Evolutionary conservation across 768 basidiomycete genomes (phyloP).

Genomic region (Podaxis sp.): DNA sequence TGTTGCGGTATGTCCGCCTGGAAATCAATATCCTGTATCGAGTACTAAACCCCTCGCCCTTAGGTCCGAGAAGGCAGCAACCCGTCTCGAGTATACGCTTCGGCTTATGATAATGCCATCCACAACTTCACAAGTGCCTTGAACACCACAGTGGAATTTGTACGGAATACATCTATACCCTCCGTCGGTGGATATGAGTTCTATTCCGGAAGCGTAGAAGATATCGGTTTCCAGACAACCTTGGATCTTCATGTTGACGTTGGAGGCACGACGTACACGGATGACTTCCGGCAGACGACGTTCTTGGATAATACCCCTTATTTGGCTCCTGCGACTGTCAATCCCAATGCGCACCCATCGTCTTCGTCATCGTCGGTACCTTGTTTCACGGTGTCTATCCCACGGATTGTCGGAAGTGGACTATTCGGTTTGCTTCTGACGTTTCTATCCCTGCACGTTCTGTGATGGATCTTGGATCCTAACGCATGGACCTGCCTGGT

Average conservation of each 20-base stretch:
- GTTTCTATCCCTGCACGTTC: not conserved
- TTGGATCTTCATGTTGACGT: slow-evolving; percentile 23
- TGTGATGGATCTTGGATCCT: not conserved
- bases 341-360: slow-evolving; percentile 12
- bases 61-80: slow-evolving; percentile 23
- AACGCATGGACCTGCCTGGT: not conserved
- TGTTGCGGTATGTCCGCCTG: slow-evolving; percentile 16
- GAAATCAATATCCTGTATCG: not conserved
- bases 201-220: slow-evolving; percentile 25
- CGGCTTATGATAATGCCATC: slow-evolving; percentile 27
- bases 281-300: slow-evolving; percentile 23
- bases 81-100: slow-evolving; percentile 31
- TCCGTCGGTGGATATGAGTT: slow-evolving; percentile 31
- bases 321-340: slow-evolving; percentile 20
- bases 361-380: slow-evolving; percentile 7
- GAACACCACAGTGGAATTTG: slow-evolving; percentile 25
- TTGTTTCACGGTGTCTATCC: not conserved
- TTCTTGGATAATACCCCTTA: slow-evolving; percentile 25
- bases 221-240: slow-evolving; percentile 23
- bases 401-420: not conserved
- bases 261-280: slow-evolving; percentile 21
- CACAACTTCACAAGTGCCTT: slow-evolving; percentile 23
- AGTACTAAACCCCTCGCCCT: not conserved
- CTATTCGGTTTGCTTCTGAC: not conserved
- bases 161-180: slow-evolving; percentile 22